Base-by-base conservation (phyloP, 306 rosid species). In the Acacia acuminata region DNA sequence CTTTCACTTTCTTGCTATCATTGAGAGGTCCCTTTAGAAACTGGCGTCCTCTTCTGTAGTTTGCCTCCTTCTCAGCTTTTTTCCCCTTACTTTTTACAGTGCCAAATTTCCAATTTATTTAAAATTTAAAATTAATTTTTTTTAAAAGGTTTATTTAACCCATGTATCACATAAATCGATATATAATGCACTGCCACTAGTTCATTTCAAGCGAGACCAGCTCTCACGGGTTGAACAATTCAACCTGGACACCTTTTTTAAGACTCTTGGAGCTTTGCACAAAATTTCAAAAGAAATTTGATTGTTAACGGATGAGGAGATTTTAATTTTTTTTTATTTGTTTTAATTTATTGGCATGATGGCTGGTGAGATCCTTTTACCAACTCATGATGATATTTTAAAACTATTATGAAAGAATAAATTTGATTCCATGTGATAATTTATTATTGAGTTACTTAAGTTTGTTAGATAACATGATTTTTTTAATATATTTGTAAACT, bases 1-100 rank as follows among this genome's bases (percentile, higher is more conserved):
- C 68, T 25, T n/a, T n/a, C 10, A 6, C 40, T 72, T 10, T 32
- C 20, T 67, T 67, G 15, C 68, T 19, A 61, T 72, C 68, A 81
- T 65, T 80, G 65, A 81, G 64, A 68, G 73, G 76, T 81, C 81
- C 80, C 76, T 71, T 73, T 15, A 44, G 20, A 83, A 80, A 77
- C 17, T 73, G 79, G 64, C 55, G 56, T 44, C 48, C 53, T 51
- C 32, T 25, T 44, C 56, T 44, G 12, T 44, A 44, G 6, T 27
- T 7, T 43, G 8, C 69, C 38, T 0, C 38, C 0, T 16, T 1
- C 17, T 1, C 67, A 24, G 10, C 34, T 24, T 61, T 25, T 11
- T 61, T 50, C 4, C n/a, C 1, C n/a, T 58, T n/a, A 3, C 17
- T 5, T 8, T 34, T 61, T 24, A 10, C 36, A 11, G 24, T 11